A percentile compares a stretch with the other conserved stretches of the same genome.
These are phyloP conservation scores for Angophora floribunda DNA, from an alignment of 345 rosid genomes.

Conservation along the genomic window DNA sequence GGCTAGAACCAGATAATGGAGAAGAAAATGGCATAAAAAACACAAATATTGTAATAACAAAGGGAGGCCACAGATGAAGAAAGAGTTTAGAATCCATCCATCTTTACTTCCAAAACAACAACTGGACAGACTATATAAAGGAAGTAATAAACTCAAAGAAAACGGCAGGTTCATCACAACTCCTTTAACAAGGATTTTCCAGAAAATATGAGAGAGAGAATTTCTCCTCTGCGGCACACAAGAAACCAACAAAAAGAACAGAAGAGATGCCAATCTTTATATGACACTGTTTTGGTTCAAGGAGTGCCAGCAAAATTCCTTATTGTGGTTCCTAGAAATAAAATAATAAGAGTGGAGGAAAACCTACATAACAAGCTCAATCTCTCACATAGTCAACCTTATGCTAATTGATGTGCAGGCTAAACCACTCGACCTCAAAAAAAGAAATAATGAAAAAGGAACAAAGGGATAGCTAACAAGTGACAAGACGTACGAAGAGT, in stretches of 20 bases:
- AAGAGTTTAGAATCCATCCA: neutral
- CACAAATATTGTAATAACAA: neutral
- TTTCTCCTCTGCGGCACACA: neutral
- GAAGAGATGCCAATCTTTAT: neutral
- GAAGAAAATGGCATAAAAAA: neutral
- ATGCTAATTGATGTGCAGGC: neutral
- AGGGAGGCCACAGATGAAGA: neutral
- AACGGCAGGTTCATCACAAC: neutral
- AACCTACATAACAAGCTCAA: neutral
- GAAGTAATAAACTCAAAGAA: neutral
- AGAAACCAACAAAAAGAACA: neutral
- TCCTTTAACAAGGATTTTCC: neutral
- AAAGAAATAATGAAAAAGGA: neutral
- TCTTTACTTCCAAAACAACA: neutral
- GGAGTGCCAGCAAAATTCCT: neutral
- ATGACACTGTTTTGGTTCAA: neutral
- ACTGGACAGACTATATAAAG: neutral
- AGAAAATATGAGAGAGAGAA: neutral
- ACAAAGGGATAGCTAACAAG: neutral
- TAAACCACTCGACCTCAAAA: neutral
- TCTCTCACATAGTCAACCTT: neutral
- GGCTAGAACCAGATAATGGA: neutral
- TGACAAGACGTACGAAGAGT: neutral
- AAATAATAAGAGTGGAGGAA: neutral
- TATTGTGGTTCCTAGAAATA: neutral